Evolutionary conservation across 352 stramenopile species (phyloP).

Genomic region (Globisporangium mamillatum): DNA sequence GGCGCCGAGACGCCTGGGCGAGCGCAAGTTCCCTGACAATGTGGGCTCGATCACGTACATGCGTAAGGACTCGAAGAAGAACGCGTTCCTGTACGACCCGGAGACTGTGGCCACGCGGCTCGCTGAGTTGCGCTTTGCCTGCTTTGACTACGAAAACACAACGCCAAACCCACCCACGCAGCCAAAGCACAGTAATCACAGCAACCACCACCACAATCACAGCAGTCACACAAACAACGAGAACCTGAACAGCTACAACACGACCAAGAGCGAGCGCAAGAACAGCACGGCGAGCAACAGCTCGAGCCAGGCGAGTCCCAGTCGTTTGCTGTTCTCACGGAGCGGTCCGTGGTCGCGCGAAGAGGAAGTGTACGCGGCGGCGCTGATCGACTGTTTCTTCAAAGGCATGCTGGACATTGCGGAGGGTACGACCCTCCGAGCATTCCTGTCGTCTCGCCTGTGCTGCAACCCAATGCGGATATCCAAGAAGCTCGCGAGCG

Average conservation of each 20-base stretch:
- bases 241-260: not conserved
- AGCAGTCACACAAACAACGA: not conserved
- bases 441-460: conserved; percentile 56
- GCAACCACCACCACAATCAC: not conserved
- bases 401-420: conserved; percentile 55
- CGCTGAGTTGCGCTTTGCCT: conserved; percentile 24
- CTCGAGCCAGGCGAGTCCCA: conserved; percentile 8
- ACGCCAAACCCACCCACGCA: conserved; percentile 14
- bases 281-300: conserved; percentile 19
- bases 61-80: conserved; percentile 23
- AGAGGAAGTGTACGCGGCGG: conserved; percentile 64
- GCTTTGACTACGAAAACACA: conserved; percentile 27
- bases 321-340: conserved; percentile 31
- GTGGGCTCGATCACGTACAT: conserved; percentile 54
- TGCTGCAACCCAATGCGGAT: conserved; percentile 76
- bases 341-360: conserved; percentile 67
- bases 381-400: conserved; percentile 68
- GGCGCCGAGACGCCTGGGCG: conserved; percentile 41
- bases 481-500: conserved; percentile 75
- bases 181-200: not conserved
- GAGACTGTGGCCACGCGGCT: conserved; percentile 15
- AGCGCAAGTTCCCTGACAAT: conserved; percentile 58
- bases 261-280: conserved; percentile 13
- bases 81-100: not conserved
- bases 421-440: conserved; percentile 63